Evolutionary conservation across 441 rosid genomes (phyloP).

Genomic region (Lepidium campestre): DNA sequence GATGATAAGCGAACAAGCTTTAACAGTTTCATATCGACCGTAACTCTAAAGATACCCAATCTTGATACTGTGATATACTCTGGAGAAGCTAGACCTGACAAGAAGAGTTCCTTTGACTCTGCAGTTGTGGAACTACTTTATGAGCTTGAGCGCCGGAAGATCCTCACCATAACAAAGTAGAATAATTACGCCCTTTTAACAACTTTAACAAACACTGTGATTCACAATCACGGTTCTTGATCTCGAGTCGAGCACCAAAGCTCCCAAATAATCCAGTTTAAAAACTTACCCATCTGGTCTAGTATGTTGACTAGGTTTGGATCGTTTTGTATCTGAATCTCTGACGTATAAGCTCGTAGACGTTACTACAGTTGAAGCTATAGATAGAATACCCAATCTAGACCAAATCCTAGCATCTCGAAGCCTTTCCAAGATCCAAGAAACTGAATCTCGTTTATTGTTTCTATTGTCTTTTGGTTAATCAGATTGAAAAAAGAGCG

Average conservation of each 20-base stretch:
- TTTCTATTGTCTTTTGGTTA: no score
- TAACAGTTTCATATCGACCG: constrained; percentile 49
- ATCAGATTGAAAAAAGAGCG: no score
- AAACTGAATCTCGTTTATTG: constrained; percentile 40
- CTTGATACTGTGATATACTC: constrained; percentile 40
- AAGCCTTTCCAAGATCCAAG: constrained; percentile 62
- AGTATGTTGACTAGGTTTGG: not conserved
- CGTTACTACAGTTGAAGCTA: constrained; percentile 62
- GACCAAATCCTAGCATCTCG: constrained; percentile 67
- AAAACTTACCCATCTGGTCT: not conserved
- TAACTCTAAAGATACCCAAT: constrained; percentile 46
- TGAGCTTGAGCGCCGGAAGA: constrained; percentile 52
- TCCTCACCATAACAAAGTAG: constrained; percentile 34
- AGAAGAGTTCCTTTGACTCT: constrained; percentile 79
- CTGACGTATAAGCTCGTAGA: constrained; percentile 48
- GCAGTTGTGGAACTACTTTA: constrained; percentile 62
- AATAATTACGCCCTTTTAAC: not conserved
- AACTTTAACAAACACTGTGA: not conserved
- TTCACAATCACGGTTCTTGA: constrained; percentile 1
- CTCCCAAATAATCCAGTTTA: not conserved
- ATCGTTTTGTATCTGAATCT: not conserved
- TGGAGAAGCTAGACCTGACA: constrained; percentile 73
- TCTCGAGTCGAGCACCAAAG: not conserved
- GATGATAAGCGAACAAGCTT: constrained; percentile 37
- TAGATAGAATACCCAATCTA: no score